A percentile compares a stretch with the other conserved stretches of the same genome.
Conservation (phyloP, 2,329 filamentous ascomycete species). For the Eutypella sp. region DNA sequence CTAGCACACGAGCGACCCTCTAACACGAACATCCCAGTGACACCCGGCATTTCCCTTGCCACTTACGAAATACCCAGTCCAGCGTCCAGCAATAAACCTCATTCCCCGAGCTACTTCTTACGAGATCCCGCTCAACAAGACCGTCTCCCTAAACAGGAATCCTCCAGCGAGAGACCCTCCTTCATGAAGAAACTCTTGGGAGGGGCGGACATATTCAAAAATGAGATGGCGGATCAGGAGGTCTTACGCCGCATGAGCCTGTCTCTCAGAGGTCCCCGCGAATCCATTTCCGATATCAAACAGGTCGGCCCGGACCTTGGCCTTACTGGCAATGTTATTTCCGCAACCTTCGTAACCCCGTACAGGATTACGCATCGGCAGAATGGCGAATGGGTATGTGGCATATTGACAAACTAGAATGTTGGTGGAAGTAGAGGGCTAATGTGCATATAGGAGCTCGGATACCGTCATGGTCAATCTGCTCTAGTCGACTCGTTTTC, state of each 20-base stretch:
- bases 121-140: conserved; percentile 17
- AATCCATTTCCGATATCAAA: conserved; percentile 52
- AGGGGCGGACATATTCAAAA: too few relatives aligned
- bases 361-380: conserved; percentile 55
- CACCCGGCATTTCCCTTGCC: conserved; percentile 30
- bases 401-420: conserved; percentile 1
- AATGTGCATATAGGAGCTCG: conserved; percentile 55
- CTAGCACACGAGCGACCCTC: conserved; percentile 30
- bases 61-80: conserved; percentile 24
- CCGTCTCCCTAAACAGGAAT: conserved; percentile 17
- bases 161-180: conserved; percentile 15
- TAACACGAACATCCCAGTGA: conserved; percentile 34
- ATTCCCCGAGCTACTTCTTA: conserved; percentile 27
- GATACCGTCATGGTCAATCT: conserved; percentile 77
- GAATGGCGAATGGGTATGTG: conserved; percentile 57
- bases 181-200: conserved; percentile 16
- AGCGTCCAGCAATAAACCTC: conserved; percentile 12
- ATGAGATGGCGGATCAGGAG: conserved; percentile 33
- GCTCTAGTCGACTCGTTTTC: conserved; percentile 89
- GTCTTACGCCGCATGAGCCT: conserved; percentile 40
- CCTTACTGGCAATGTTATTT: conserved; percentile 62
- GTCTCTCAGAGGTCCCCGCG: conserved; percentile 37
- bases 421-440: conserved; percentile 2
- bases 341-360: conserved; percentile 60
- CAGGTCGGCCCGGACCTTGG: conserved; percentile 51